A percentile compares a stretch with the other conserved stretches of the same genome.
Conservation (phyloP, 345 rosid genomes). For the Ailanthus altissimus region DNA sequence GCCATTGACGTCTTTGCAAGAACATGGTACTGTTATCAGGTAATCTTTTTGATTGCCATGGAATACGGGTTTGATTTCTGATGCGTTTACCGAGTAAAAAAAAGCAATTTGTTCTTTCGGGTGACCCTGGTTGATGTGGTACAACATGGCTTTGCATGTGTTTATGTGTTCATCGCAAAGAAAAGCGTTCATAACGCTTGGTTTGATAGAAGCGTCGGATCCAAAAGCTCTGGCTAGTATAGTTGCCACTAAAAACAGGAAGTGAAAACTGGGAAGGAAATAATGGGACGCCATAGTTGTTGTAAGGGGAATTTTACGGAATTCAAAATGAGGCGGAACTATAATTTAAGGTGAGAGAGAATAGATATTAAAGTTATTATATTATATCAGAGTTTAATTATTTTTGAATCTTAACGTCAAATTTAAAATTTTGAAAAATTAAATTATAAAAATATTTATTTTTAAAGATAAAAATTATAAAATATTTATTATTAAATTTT, state of each 20-base stretch:
- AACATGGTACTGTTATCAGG: constrained; percentile 51
- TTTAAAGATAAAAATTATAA: too few relatives aligned
- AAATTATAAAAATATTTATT: too few relatives aligned
- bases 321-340: background rate
- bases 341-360: too few relatives aligned
- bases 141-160: constrained; percentile 43
- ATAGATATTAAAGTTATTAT: too few relatives aligned
- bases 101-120: constrained; percentile 32
- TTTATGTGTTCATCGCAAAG: constrained; percentile 27
- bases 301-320: background rate
- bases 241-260: constrained; percentile 21
- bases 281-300: constrained; percentile 24
- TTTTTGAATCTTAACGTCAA: too few relatives aligned
- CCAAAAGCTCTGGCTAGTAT: constrained; percentile 1
- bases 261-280: constrained; percentile 23
- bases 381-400: too few relatives aligned
- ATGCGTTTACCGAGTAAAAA: constrained; percentile 38
- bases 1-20: constrained; percentile 36
- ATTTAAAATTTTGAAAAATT: too few relatives aligned
- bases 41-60: constrained; percentile 32
- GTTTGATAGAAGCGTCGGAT: background rate
- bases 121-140: constrained; percentile 35
- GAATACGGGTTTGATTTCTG: constrained; percentile 34
- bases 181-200: constrained; percentile 24
- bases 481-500: too few relatives aligned